Evolutionary conservation across 1,139 yeast species (phyloP).

Genomic region (Nakaseomyces delphensis): DNA sequence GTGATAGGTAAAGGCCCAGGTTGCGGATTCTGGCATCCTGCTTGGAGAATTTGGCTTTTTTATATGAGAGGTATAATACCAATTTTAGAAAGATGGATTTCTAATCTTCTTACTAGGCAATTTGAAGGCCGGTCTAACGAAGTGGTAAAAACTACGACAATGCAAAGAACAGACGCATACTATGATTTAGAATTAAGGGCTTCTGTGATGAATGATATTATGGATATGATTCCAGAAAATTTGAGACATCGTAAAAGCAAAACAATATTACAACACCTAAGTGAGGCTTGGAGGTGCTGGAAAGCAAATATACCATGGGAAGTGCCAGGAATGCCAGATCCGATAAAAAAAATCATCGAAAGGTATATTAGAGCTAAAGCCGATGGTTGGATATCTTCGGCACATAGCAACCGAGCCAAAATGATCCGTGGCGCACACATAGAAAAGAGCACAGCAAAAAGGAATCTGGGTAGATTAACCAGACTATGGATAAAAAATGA

Average conservation of each 20-base stretch:
- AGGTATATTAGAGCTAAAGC: constrained; percentile 92
- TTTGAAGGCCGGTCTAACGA: constrained; percentile 95
- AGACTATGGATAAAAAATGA: constrained; percentile 89
- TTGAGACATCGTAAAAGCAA: constrained; percentile 80
- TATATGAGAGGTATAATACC: constrained; percentile 93
- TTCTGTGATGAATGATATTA: constrained; percentile 88
- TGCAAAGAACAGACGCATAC: constrained; percentile 90
- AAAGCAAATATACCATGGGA: constrained; percentile 98
- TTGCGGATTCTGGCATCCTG: constrained; percentile 98
- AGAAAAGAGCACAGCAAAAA: constrained; percentile 88
- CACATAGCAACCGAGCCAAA: constrained; percentile 86
- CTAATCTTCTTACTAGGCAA: constrained; percentile 82
- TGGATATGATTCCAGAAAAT: constrained; percentile 96
- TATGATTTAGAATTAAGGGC: constrained; percentile 90
- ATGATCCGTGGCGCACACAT: constrained; percentile 82
- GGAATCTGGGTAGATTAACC: constrained; percentile 84
- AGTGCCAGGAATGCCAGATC: constrained; percentile 92
- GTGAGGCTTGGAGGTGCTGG: constrained; percentile 99
- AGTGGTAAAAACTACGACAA: constrained; percentile 86
- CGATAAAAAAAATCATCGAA: constrained; percentile 76
- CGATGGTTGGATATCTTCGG: constrained; percentile 92
- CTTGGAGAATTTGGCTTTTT: constrained; percentile 95
- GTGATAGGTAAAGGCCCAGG: constrained; percentile 95
- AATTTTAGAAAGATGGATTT: constrained; percentile 86
- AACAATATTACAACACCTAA: constrained; percentile 81